Evolutionary conservation across 1,284 basidiomycete genomes (phyloP), one percentile per base, ranked within the genome.

Genomic region (Xerocomus alliaceus): DNA sequence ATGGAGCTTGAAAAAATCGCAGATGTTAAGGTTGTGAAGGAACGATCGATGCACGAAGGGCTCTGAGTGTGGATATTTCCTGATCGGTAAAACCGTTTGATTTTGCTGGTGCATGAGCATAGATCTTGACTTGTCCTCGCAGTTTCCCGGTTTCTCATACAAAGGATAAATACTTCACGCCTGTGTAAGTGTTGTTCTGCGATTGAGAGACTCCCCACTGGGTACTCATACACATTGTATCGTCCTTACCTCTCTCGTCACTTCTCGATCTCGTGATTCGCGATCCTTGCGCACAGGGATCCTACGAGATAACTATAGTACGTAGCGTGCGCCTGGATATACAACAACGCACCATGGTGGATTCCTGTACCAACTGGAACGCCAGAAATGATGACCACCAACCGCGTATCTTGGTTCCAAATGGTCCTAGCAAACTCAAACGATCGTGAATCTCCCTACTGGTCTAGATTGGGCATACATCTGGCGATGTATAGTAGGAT

Each of bases 331-430:
- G 35, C 17, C 31, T 56, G 48, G 48, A 15, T 47, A 9, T 42
- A 57, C 20, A 8, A 32, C 31, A 42, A 11, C 8, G 47, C 41
- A 29, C 60, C 35, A 2, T 62, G 51, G 28, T 55, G 59, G 34
- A 50, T 62, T 18, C 52, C 52, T 20, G 59, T 51, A n/a, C 41
- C 51, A 20, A 61, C 60, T 37, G 44, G 44, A 42, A 42, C 39
- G 5, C 32, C 45, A 28, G 32, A 39, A 22, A 24, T 8, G 24
- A 34, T 20, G 5, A 47, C 18, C 13, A 15, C 13, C 10, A 49
- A 0, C 41, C 20, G 35, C 34, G 18, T 47, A 22, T 35, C 45
- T 32, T 28, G 18, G 31, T 17, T 56, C 35, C 24, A 10, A 29
- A 29, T 62, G 60, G 39, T 15, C 34, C 34, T 9, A 34, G 15